phyloP scores from a whole-genome alignment of 495 filamentous ascomycete genomes.

The Penicillium bovifimosum region DNA sequence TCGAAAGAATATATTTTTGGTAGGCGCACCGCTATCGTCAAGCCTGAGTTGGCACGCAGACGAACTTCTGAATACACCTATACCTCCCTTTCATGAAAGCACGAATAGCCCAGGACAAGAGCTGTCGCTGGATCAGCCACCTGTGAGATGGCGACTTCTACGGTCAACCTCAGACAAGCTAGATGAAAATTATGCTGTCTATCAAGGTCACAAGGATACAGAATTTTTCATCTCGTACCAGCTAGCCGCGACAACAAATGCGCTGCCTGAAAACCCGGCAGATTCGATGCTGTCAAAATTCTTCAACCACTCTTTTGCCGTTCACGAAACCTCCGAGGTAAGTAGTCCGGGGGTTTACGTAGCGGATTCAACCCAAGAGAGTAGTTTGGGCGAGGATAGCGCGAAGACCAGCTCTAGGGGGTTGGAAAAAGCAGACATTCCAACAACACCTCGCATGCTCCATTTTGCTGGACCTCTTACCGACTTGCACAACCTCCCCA shows the following conservation, averaged over 20 bases:
- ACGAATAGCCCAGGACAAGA: conserved; percentile 4
- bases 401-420: conserved; percentile 4
- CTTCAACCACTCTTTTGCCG: conserved; percentile 65
- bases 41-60: conserved; percentile 52
- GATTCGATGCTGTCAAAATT: conserved; percentile 53
- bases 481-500: conserved; percentile 66
- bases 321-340: conserved; percentile 48
- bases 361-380: conserved; percentile 24
- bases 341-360: conserved; percentile 16
- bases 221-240: conserved; percentile 47
- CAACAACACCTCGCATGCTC: conserved; percentile 8
- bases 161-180: conserved; percentile 11
- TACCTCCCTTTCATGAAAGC: conserved; percentile 42
- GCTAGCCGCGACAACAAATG: conserved; percentile 19
- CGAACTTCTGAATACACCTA: conserved; percentile 43
- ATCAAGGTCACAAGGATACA: conserved; percentile 23
- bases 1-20: conserved; percentile 49
- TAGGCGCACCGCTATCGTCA: conserved; percentile 54
- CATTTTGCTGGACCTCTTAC: conserved; percentile 40
- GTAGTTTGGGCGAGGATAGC: conserved; percentile 21
- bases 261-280: conserved; percentile 7
- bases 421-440: conserved; percentile 11
- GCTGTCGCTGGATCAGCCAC: conserved; percentile 6
- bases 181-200: conserved; percentile 4
- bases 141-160: conserved; percentile 41